These are phyloP conservation scores for Penicillium roqueforti DNA, from an alignment of 495 filamentous ascomycete species.

Conservation along the genomic window DNA sequence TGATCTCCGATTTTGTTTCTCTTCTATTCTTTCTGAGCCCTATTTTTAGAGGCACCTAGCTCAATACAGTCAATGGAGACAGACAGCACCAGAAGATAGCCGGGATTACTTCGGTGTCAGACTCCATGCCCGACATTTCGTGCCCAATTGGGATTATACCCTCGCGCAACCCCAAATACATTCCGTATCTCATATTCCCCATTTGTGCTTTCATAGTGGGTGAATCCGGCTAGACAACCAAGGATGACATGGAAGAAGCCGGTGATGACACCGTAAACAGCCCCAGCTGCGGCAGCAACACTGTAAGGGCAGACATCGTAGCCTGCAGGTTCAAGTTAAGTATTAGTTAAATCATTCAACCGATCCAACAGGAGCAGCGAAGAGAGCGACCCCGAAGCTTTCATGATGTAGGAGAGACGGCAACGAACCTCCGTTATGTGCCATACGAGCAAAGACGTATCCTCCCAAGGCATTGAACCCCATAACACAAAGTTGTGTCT, in stretches of 20 bases:
- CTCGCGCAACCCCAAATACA: conserved; percentile 10
- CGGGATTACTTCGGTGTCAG: too few relatives aligned
- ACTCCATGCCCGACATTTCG: too few relatives aligned
- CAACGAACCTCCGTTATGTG: conserved; percentile 13
- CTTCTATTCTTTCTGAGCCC: too few relatives aligned
- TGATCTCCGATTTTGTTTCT: too few relatives aligned
- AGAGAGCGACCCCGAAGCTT: background rate
- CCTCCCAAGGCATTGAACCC: conserved; percentile 16
- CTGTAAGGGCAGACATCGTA: conserved; percentile 17
- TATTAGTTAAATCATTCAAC: background rate
- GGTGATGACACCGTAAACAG: conserved; percentile 14
- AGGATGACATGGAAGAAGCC: conserved; percentile 14
- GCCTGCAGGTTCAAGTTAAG: background rate
- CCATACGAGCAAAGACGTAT: conserved; percentile 21
- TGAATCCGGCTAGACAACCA: conserved; percentile 8
- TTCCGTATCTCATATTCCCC: conserved; percentile 9
- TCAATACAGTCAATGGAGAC: too few relatives aligned
- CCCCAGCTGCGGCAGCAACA: conserved; percentile 17
- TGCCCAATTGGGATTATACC: conserved; percentile 5
- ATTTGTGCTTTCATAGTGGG: conserved; percentile 3
- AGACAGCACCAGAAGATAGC: too few relatives aligned
- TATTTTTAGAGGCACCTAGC: too few relatives aligned
- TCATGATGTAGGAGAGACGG: too few relatives aligned
- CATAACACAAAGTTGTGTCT: conserved; percentile 4
- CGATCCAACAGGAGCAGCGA: background rate